Evolutionary conservation across 129 eudicot species (phyloP), one percentile per base, ranked within the genome.

Genomic region (Calendula officinalis): DNA sequence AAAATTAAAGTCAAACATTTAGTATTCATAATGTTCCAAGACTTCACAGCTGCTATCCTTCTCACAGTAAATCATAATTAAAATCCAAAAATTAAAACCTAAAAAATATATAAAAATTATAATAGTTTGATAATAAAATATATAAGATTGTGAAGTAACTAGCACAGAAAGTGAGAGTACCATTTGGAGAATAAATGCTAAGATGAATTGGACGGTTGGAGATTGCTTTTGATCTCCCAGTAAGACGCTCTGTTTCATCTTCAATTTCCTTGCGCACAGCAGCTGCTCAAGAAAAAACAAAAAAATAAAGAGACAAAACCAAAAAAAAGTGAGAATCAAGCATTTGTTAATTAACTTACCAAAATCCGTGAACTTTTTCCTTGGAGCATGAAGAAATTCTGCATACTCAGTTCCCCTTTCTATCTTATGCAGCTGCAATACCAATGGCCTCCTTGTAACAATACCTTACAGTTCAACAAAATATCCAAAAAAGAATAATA

Each of bases 391-490:
- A 59, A 94, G 89, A 80, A 94, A 94, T 78, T 94, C 99, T 33
- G 95, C 99, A 67, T 94, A 86, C 66, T 94, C 99, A 16, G 83
- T 30, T 66, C 77, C 81, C 56, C 92, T 83, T 42, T 94, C 99
- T 16, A 66, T 82, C 82, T 94, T 94, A 68, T 94, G 99, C 56
- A 94, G 83, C 69, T 94, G 99, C 79, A 94, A 62, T 69, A 94
- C 99, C 86, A 94, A 71, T 40, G 99, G 99, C 83, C 99, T 86
- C 88, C 99, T 80, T 38, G 99, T 94, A 61, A 94, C 99, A 80
- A 94, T 94, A 40, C 99, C 99, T 92, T 77, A 62, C 55, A 36
- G 14, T 43, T 59, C 54, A 40, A 66, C 53, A 57, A 57, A 56
- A 57, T n/a, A 61, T 53, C 63, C 57, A 62, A 47, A 72, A 72